Evolutionary conservation across 768 basidiomycete species (phyloP), one percentile per base, ranked within the genome.

Genomic region (Symmetrospora coprosmae): DNA sequence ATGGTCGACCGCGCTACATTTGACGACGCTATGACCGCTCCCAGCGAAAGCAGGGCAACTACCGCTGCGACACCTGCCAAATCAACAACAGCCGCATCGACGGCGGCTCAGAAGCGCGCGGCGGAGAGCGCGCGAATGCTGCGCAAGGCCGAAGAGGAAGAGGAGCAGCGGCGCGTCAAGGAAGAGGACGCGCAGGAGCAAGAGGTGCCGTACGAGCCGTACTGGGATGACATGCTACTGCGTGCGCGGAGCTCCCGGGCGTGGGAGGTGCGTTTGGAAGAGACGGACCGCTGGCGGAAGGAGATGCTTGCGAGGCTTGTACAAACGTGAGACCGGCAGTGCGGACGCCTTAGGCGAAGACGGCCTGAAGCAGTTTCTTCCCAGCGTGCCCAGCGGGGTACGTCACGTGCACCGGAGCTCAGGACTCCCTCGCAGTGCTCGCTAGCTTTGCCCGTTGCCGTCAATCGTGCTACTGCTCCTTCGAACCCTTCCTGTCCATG

Each of bases 141-240:
- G 17, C 11, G 34, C 40, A 17, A 25, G 6, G 34, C 25, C 14
- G 51, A 33, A 40, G 28, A 37, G 38, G 35, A 35, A 38, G 35
- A 40, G 14, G 34, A 21, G 4, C 5, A 17, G 5, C 7, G 25
- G 14, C n/a, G n/a, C n/a, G n/a, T n/a, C n/a, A 25, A 53, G 11
- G 35, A 53, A 3, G 37, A 38, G 16, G 51, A 13, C 19, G 11
- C n/a, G 14, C 17, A 37, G 19, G 51, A 53, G 37, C n/a, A n/a
- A 13, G n/a, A 9, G 13, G 45, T 53, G 27, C 37, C 51, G 30
- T 53, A 53, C 38, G 51, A 53, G 25, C 34, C 51, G 5, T 53
- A 53, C 30, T 53, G 51, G 51, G 51, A 38, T 6, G 51, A 53
- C 27, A 37, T 53, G 34, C 51, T 53, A 25, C 19, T 53, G 7